Conservation (phyloP, 2,329 filamentous ascomycete genomes). For the Alternaria longipes region DNA sequence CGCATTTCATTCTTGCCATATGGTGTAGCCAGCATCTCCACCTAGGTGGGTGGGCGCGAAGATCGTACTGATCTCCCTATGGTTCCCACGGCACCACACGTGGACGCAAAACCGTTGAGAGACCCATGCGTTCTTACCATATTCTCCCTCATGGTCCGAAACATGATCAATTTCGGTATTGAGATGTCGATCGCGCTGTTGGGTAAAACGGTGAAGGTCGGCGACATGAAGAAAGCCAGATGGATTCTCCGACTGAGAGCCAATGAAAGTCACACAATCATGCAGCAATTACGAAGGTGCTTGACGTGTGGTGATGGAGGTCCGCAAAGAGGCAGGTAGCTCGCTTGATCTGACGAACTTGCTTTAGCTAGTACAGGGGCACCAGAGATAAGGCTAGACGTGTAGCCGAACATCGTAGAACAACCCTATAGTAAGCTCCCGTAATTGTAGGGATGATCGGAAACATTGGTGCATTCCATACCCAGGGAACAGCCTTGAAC, state of each 20-base stretch:
- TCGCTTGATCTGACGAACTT: slow-evolving; percentile 3
- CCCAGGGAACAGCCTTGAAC: background rate
- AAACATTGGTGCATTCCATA: background rate
- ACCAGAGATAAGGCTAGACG: slow-evolving; percentile 7
- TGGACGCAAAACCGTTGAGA: slow-evolving; percentile 16
- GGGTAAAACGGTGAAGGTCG: slow-evolving; percentile 2
- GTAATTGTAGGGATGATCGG: background rate
- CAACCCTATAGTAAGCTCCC: background rate
- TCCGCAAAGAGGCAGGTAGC: slow-evolving; percentile 15
- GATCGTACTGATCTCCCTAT: background rate
- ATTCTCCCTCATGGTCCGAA: slow-evolving; percentile 1
- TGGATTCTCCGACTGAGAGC: background rate
- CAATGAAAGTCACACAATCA: background rate
- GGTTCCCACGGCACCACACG: slow-evolving; percentile 10
- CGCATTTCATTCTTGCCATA: background rate
- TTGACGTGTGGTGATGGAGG: background rate
- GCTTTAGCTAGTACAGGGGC: slow-evolving; percentile 1
- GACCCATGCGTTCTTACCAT: slow-evolving; percentile 7
- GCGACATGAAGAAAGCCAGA: background rate
- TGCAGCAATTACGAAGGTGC: background rate
- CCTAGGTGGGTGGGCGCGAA: background rate
- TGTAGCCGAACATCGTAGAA: background rate
- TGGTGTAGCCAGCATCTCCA: background rate
- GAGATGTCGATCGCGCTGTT: background rate
- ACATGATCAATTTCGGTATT: slow-evolving; percentile 3